Base-by-base conservation (phyloP, 1,284 basidiomycete genomes). In the Trichosporon ovoides region DNA sequence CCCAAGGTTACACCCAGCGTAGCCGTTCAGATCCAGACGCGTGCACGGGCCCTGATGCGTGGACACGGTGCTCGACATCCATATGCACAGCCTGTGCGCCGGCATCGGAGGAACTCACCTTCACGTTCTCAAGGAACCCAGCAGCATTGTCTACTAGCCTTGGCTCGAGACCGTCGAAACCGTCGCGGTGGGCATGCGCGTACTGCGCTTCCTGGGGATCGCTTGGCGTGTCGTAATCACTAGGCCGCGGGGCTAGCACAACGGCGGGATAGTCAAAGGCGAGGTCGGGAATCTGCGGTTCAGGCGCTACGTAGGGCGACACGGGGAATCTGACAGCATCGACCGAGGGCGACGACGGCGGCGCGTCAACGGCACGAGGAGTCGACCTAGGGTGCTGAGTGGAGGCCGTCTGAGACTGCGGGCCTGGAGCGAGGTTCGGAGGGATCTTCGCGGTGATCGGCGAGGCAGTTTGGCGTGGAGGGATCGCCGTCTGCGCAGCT, bases 111-210 rank as follows among this genome's bases (percentile, higher is more conserved):
- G 3, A 3, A 63, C 77, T 69, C 62, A 84, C 84, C 60, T 64
- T 67, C 57, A 76, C 72, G 55, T 74, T 76, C n/a, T 70, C 61
- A 6, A 74, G 62, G 48, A 76, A 74, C 1, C 73, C 71, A 5
- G 63, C 57, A 0, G 69, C 68, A 57, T 74, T 70, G 46, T 58
- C 62, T 38, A 70, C 69, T 40, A 72, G 60, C 7, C 65, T 61
- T 2, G 59, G 46, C 22, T 67, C 64, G 28, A 76, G 53, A 1
- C 69, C 71, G 20, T 69, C 70, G 16, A 65, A 61, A 2, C 74
- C 74, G 12, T 71, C 56, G 10, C 60, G 56, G 57, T 74, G 66
- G 9, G 43, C 64, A n/a, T 54, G 59, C 9, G 58, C 58, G 7
- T 49, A 62, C 9, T 57, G 46, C 0, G 53, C 19, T 18, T 65